Evolutionary conservation across 1,284 basidiomycete genomes (phyloP).

Genomic region (Ceratobasidium sp.): DNA sequence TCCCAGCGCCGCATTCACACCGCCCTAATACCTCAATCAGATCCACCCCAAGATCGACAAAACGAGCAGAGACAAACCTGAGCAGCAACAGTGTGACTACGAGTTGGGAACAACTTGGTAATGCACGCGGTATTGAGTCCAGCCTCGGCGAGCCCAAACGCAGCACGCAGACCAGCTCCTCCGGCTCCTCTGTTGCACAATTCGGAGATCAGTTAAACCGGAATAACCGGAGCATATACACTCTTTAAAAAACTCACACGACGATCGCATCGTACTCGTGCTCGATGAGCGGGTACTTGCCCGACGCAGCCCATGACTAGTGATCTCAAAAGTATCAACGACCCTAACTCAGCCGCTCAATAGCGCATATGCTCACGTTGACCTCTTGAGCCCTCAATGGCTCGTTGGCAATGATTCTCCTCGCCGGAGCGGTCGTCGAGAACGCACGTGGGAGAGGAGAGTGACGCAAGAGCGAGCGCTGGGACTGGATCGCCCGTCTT

Average conservation of each 20-base stretch:
- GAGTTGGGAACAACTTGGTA: constrained; percentile 99
- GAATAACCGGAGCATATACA: constrained; percentile 1
- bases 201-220: constrained; percentile 26
- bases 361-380: constrained; percentile 58
- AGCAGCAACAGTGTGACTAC: constrained; percentile 98
- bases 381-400: constrained; percentile 86
- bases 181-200: constrained; percentile 81
- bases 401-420: constrained; percentile 74
- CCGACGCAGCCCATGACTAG: constrained; percentile 40
- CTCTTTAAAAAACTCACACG: constrained; percentile 67
- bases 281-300: constrained; percentile 85
- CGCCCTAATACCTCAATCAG: constrained; percentile 65
- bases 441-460: constrained; percentile 58
- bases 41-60: neutral
- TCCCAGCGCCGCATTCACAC: constrained; percentile 99
- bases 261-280: constrained; percentile 98
- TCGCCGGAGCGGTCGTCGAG: constrained; percentile 63
- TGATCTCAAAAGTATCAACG: neutral
- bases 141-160: constrained; percentile 98
- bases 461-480: neutral
- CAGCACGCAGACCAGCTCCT: constrained; percentile 96
- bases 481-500: constrained; percentile 18
- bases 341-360: too few species aligned
- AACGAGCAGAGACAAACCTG: constrained; percentile 65
- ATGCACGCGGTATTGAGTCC: constrained; percentile 99